These are phyloP conservation scores for Phytophthora europaea DNA, from an alignment of 352 stramenopile genomes.

Conservation along the genomic window DNA sequence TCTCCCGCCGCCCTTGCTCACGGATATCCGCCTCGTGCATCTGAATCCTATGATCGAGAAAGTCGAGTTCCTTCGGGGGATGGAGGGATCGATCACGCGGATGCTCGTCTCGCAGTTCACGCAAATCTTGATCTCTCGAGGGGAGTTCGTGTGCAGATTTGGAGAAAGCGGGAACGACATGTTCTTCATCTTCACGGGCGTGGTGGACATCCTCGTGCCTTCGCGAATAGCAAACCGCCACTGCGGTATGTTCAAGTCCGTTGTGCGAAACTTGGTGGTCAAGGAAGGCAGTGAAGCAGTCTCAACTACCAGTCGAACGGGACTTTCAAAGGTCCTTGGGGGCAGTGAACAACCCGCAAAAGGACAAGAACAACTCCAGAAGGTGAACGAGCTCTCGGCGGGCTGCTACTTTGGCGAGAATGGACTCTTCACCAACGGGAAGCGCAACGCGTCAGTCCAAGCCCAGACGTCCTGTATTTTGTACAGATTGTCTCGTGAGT, in stretches of 20 bases:
- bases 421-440: conserved; percentile 63
- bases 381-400: conserved; percentile 60
- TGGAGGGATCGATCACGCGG: conserved; percentile 65
- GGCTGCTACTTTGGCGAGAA: conserved; percentile 81
- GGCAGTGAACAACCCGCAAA: not conserved
- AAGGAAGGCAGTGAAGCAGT: not conserved
- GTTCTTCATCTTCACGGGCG: conserved; percentile 78
- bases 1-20: conserved; percentile 74
- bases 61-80: conserved; percentile 69
- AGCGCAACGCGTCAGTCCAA: conserved; percentile 59
- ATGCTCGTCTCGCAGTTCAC: conserved; percentile 80
- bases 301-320: not conserved
- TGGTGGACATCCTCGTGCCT: conserved; percentile 52
- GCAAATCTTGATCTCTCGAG: conserved; percentile 62
- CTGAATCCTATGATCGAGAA: conserved; percentile 78
- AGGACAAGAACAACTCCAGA: conserved; percentile 4
- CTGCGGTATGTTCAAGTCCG: conserved; percentile 21
- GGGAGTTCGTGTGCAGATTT: conserved; percentile 67
- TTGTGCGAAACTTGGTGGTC: conserved; percentile 13
- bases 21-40: conserved; percentile 74
- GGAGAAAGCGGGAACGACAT: conserved; percentile 73
- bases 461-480: conserved; percentile 73
- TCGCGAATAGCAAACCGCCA: conserved; percentile 18
- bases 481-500: conserved; percentile 73
- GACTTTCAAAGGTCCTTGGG: not conserved